Base-by-base conservation (phyloP, 345 rosid species). In the Clarkia xantiana region DNA sequence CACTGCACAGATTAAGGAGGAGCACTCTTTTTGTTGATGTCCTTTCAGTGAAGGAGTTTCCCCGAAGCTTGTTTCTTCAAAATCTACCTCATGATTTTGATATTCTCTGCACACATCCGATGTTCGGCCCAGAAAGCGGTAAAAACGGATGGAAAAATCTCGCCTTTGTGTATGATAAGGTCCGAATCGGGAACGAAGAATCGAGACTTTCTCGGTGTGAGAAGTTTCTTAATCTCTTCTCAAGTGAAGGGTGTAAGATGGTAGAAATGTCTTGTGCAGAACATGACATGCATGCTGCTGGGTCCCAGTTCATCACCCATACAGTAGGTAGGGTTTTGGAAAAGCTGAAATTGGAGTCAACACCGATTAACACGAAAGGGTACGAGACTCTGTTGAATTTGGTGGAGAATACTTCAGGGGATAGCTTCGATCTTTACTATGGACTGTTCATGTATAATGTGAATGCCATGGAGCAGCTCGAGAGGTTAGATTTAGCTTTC, bases 41-140 rank as follows among this genome's bases (percentile, higher is more conserved):
- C 15, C 81, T 87, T 12, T 87, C 96, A 2, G 96, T 87, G 18
- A 84, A 87, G 60, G 85, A 81, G 74, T 79, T 84, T 53, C 87
- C 96, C 2, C 75, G 62, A 70, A 72, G 58, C 44, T 52, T 74
- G 52, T 76, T 84, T 60, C 66, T 84, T 52, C 75, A 66, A 50
- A 40, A 57, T 56, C 63, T 77, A 62, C 83, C 87, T 17, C 56
- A 62, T 14, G 74, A 72, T 43, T 84, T 84, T 43, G 88, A 84
- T 66, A 67, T 81, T 63, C 71, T 84, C 40, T 87, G 96, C 61
- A 69, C 94, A 0, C 91, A 81, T 49, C 91, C 96, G 10, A 84
- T 81, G 96, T 84, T 84, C 55, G 94, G 91, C 29, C 96, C 86
- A 0, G 91, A 81, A 65, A 87, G 91, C 49, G 94, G 87, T 50